Conservation (phyloP, 2,329 filamentous ascomycete genomes). For the Bipolaris zeicola region DNA sequence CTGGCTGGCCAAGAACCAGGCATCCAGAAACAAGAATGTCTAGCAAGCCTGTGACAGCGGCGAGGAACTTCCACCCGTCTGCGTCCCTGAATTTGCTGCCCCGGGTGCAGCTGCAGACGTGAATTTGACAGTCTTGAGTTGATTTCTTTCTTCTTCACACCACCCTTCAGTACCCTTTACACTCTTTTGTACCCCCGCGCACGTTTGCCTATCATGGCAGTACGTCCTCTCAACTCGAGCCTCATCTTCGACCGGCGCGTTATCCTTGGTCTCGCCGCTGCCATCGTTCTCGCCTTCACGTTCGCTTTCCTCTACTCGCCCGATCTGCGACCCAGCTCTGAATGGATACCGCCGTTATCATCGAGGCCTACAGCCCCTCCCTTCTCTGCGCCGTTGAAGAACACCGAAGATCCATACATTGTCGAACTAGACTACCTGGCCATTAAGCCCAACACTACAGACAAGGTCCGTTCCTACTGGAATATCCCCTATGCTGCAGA, state of each 20-base stretch:
- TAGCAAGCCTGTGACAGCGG: slow-evolving; percentile 10
- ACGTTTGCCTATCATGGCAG: slow-evolving; percentile 19
- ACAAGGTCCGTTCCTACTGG: slow-evolving; percentile 39
- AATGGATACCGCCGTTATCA: slow-evolving; percentile 35
- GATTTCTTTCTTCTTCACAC: not conserved
- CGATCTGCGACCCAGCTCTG: slow-evolving; percentile 27
- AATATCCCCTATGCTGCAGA: slow-evolving; percentile 43
- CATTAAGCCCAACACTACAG: slow-evolving; percentile 36
- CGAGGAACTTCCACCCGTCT: not conserved
- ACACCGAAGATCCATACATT: slow-evolving; percentile 34
- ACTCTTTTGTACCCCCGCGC: slow-evolving; percentile 8
- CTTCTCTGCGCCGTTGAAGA: slow-evolving; percentile 34
- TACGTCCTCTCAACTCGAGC: slow-evolving; percentile 32
- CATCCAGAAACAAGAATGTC: slow-evolving; percentile 16
- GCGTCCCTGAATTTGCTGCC: not conserved
- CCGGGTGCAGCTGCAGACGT: slow-evolving; percentile 23
- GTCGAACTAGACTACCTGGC: slow-evolving; percentile 41
- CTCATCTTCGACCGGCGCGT: slow-evolving; percentile 37
- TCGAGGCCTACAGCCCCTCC: slow-evolving; percentile 22
- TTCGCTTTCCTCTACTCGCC: slow-evolving; percentile 37
- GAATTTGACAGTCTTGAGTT: slow-evolving; percentile 5
- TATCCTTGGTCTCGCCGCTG: slow-evolving; percentile 26
- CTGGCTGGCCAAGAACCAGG: slow-evolving; percentile 12
- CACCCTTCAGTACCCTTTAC: slow-evolving; percentile 10
- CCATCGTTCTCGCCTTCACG: slow-evolving; percentile 31